Evolutionary conservation across 2,329 filamentous ascomycete genomes (phyloP).

Genomic region (Phyllosticta ampelicida): DNA sequence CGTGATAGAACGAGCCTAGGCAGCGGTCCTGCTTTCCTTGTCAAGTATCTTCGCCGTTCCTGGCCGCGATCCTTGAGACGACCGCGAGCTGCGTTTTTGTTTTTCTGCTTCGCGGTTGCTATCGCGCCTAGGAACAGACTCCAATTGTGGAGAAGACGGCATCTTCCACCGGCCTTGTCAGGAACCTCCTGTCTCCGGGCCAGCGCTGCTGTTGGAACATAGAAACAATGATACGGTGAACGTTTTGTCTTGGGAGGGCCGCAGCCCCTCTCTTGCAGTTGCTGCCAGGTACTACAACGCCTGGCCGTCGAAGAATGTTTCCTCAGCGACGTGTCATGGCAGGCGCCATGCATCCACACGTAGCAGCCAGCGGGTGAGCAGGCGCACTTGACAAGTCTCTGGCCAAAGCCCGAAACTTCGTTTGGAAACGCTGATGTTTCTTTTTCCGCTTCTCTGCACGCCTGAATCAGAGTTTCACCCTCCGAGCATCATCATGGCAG

Average conservation of each 20-base stretch:
- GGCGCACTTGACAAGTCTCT: not conserved
- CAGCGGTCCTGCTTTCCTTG: not conserved
- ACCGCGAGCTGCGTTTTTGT: not conserved
- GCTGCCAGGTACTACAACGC: not conserved
- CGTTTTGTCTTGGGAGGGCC: not conserved
- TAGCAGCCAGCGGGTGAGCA: conserved; percentile 5
- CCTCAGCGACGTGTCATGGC: not conserved
- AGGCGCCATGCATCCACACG: conserved; percentile 4
- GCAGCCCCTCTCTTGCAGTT: not conserved
- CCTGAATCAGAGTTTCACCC: conserved; percentile 9
- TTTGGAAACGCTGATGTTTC: conserved; percentile 2
- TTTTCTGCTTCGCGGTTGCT: not conserved
- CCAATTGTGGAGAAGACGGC: not conserved
- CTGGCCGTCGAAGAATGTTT: not conserved
- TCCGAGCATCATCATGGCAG: conserved; percentile 6
- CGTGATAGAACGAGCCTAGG: not conserved
- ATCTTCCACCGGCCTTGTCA: not conserved
- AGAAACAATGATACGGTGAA: not conserved
- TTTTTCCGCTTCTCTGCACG: conserved; percentile 4
- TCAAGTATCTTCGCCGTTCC: not conserved
- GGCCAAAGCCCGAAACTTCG: not conserved
- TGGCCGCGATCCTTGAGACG: not conserved
- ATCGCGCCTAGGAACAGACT: not conserved
- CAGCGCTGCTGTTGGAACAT: not conserved
- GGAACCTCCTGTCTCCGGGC: not conserved